Evolutionary conservation across 139 green algal species (phyloP).

Genomic region (Coelastrella sp.): DNA sequence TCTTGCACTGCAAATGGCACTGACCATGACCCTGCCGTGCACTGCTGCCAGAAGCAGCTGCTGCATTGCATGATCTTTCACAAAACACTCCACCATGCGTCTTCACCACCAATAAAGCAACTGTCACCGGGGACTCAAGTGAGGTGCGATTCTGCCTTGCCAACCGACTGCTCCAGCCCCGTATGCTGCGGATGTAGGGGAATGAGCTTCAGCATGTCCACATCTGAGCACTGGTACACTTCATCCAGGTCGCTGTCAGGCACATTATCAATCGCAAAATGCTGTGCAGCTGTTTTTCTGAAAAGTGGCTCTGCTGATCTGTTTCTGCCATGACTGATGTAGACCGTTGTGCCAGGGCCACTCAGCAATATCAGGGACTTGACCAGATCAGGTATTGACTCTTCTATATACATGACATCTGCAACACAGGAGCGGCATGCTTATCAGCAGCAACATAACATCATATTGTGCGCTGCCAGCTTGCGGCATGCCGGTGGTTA

Average conservation of each 20-base stretch:
- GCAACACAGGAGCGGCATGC: not conserved
- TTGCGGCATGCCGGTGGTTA: too few relatives aligned
- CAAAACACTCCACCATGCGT: too few relatives aligned
- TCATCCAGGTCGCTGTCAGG: slow-evolving; percentile 55
- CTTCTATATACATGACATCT: slow-evolving; percentile 67
- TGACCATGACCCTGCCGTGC: too few relatives aligned
- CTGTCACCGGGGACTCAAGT: too few relatives aligned
- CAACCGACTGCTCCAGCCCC: not conserved
- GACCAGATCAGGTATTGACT: slow-evolving; percentile 41
- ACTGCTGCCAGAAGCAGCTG: too few relatives aligned
- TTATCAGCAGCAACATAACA: not conserved
- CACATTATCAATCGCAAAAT: slow-evolving; percentile 44
- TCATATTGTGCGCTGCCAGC: too few relatives aligned
- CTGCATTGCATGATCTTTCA: too few relatives aligned
- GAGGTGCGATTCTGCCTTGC: not conserved
- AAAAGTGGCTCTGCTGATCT: slow-evolving; percentile 62
- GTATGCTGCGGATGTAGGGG: not conserved
- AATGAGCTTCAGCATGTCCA: slow-evolving; percentile 59
- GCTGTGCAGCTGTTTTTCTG: slow-evolving; percentile 15
- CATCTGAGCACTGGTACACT: slow-evolving; percentile 66
- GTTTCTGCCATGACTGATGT: slow-evolving; percentile 67
- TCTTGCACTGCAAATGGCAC: too few relatives aligned
- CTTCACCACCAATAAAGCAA: too few relatives aligned
- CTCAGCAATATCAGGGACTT: slow-evolving; percentile 36
- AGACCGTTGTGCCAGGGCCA: not conserved